Evolutionary conservation across 768 basidiomycete genomes (phyloP).

Genomic region (Rhodocollybia butyracea): DNA sequence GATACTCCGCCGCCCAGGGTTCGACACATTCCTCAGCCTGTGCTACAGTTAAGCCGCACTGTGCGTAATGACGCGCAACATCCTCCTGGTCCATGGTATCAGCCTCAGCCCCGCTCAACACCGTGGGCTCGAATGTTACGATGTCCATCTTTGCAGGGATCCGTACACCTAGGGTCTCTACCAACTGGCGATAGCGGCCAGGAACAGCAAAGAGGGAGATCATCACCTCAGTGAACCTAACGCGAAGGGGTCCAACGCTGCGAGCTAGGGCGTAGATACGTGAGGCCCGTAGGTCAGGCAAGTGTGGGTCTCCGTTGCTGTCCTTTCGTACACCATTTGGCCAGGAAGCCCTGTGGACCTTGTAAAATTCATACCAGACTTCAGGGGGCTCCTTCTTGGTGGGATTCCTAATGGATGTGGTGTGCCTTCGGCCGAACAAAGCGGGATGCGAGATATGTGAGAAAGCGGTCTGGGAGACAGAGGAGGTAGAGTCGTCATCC

Average conservation of each 20-base stretch:
- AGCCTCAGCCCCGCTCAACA: not conserved
- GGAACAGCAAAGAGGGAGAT: not conserved
- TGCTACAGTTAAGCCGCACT: not conserved
- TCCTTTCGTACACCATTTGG: slow-evolving; percentile 1
- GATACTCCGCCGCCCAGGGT: not conserved
- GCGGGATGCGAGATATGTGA: no score
- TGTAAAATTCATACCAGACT: not conserved
- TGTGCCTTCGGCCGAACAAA: no score
- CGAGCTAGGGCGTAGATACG: not conserved
- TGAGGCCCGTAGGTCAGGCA: not conserved
- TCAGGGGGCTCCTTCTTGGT: not conserved
- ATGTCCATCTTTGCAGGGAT: not conserved
- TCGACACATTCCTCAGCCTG: not conserved
- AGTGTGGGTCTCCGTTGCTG: not conserved
- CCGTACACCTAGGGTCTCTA: not conserved
- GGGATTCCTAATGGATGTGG: no score
- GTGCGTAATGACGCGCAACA: slow-evolving; percentile 6
- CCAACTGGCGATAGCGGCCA: not conserved
- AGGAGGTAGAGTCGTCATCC: no score
- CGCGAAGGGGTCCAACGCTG: not conserved
- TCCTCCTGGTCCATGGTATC: not conserved
- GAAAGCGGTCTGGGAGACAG: no score
- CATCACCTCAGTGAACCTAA: not conserved
- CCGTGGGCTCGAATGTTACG: not conserved
- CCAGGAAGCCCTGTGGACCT: slow-evolving; percentile 19